Evolutionary conservation across 2,329 filamentous ascomycete genomes (phyloP), one percentile per base, ranked within the genome.

Genomic region (Lizonia empirigonia): DNA sequence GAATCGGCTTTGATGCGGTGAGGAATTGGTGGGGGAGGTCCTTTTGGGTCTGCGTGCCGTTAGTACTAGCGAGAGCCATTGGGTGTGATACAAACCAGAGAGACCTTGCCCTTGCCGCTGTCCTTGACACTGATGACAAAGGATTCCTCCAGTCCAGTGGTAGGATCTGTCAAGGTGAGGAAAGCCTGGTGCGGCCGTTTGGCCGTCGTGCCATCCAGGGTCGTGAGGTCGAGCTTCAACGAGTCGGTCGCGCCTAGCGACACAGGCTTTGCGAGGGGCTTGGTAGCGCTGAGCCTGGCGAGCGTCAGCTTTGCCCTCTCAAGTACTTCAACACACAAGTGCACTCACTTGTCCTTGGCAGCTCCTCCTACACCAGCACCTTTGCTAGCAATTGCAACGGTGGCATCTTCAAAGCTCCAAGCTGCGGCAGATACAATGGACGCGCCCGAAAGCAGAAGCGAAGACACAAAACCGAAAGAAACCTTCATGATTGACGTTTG

Each of bases 101-200:
- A 88, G 24, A 96, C 81, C 47, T 86, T 86, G 18, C 84, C 91
- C 77, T 96, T 96, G 61, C 94, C 94, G 65, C 82, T 91, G 8
- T 94, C 89, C 78, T 96, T 96, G 38, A 96, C 78, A 9, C 78
- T 86, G 64, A 99, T 81, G 1, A 91, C 85, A 67, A 93, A 96
- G 1, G 92, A 91, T 19, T 91, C 87, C 74, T 97, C 92, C 37
- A 99, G 80, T 27, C 90, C 90, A 9, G 86, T 87, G 10, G 80
- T 77, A 9, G 82, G 78, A 63, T 97, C 91, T 64, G 84, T 86
- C 50, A 99, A 76, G 13, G 94, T 81, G 45, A 99, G 81, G 78
- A 97, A 97, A 5, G 91, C 91, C 76, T 99, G 94, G 76, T 99
- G 94, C 63, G 94, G 91, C 60, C 89, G 85, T 80, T 91, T 93